These are phyloP conservation scores for Ceratobasidium sp. DNA, from an alignment of 1,284 basidiomycete species.

Conservation along the genomic window DNA sequence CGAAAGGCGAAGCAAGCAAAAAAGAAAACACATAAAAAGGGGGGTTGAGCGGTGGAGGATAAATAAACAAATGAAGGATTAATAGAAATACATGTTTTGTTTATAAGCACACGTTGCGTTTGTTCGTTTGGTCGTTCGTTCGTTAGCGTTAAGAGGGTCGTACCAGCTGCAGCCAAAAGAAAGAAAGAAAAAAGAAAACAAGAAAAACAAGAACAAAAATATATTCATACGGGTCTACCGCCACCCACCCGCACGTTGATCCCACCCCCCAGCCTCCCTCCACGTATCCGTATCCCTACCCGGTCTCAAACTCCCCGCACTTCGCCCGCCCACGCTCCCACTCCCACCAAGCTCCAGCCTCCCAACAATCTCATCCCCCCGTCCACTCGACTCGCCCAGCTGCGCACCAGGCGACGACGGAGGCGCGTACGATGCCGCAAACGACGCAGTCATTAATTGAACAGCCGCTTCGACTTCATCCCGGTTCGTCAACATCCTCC, in stretches of 20 bases:
- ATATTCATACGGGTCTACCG: background rate
- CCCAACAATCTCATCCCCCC: slow-evolving; percentile 32
- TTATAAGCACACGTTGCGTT: background rate
- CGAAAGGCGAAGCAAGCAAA: background rate
- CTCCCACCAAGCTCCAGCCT: slow-evolving; percentile 40
- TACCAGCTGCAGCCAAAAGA: background rate
- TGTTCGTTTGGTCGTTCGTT: background rate
- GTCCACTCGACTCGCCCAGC: background rate
- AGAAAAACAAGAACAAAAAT: background rate
- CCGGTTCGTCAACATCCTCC: slow-evolving; percentile 20
- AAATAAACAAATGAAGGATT: background rate
- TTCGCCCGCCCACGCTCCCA: slow-evolving; percentile 13
- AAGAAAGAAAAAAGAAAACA: background rate
- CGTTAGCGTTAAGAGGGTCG: background rate
- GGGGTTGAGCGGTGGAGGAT: slow-evolving; percentile 1
- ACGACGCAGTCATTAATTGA: slow-evolving; percentile 22
- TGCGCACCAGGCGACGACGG: slow-evolving; percentile 3
- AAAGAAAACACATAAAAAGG: background rate
- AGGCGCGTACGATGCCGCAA: slow-evolving; percentile 34
- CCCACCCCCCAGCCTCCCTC: slow-evolving; percentile 39
- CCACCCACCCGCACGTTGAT: slow-evolving; percentile 35
- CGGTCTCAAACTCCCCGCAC: slow-evolving; percentile 23
- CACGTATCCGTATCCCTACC: slow-evolving; percentile 41
- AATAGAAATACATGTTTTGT: slow-evolving; percentile 15
- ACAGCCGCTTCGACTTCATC: slow-evolving; percentile 38